phyloP scores from a whole-genome alignment of 306 rosid species.

The Quercus aquifolioides region DNA sequence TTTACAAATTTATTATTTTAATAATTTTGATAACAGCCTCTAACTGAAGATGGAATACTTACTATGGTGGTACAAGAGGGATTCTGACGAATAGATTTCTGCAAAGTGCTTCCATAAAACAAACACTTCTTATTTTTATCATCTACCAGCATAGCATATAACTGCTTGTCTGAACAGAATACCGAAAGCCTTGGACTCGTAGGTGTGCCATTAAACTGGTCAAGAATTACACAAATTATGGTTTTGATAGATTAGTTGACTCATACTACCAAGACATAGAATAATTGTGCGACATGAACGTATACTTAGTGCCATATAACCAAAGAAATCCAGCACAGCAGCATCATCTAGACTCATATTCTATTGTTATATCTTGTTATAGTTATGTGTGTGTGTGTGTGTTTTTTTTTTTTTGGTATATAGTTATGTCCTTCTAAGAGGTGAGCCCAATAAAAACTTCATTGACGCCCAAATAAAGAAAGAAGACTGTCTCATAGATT shows the following conservation, averaged over 20 bases:
- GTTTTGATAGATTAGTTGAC: not conserved
- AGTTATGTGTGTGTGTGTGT: not conserved
- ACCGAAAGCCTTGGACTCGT: constrained; percentile 84
- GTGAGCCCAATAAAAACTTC: not conserved
- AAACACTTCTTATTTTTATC: constrained; percentile 81
- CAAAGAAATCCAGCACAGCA: not conserved
- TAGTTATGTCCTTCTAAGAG: not conserved
- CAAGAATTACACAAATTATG: constrained; percentile 1
- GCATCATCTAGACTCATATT: not conserved
- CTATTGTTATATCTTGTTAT: not conserved
- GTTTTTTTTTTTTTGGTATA: too few relatives aligned
- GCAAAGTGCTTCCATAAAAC: constrained; percentile 78
- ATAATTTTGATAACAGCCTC: not conserved
- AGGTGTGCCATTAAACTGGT: constrained; percentile 74
- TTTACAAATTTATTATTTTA: not conserved
- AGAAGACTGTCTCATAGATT: not conserved
- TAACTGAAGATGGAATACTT: constrained; percentile 29
- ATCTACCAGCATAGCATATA: constrained; percentile 89
- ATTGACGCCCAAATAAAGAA: not conserved
- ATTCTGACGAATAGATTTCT: constrained; percentile 54
- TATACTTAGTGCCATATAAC: not conserved
- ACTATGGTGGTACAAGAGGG: constrained; percentile 54
- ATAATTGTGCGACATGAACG: not conserved
- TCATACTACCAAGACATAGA: not conserved
- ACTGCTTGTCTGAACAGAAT: constrained; percentile 79